Conservation (phyloP, 1,284 basidiomycete genomes). For the Inonotus hispidus region DNA sequence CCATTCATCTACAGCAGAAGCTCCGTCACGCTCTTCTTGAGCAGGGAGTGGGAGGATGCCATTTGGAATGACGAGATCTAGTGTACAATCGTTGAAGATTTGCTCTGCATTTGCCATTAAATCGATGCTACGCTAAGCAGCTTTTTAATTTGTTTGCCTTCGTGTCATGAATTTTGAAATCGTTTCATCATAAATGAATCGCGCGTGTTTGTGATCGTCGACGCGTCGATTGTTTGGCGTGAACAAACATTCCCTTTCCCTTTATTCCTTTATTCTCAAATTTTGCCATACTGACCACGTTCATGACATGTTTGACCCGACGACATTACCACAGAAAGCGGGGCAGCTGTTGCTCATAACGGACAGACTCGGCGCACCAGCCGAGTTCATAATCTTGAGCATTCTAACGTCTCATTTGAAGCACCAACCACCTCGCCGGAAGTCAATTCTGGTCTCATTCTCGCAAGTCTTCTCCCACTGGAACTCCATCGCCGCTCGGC, state of each 20-base stretch:
- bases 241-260: background rate
- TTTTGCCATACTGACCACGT: no score
- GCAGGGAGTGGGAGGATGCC: slow-evolving; percentile 57
- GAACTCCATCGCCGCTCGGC: slow-evolving; percentile 56
- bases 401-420: slow-evolving; percentile 48
- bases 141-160: background rate
- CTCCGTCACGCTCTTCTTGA: slow-evolving; percentile 19
- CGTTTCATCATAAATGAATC: no score
- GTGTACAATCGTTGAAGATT: slow-evolving; percentile 55
- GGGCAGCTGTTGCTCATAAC: slow-evolving; percentile 53
- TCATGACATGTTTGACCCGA: slow-evolving; percentile 16
- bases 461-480: slow-evolving; percentile 52
- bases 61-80: slow-evolving; percentile 65
- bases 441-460: slow-evolving; percentile 49
- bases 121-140: background rate
- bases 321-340: slow-evolving; percentile 20
- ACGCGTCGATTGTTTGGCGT: slow-evolving; percentile 2
- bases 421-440: slow-evolving; percentile 31
- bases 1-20: slow-evolving; percentile 8
- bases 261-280: background rate
- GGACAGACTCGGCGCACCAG: slow-evolving; percentile 60
- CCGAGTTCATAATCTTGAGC: slow-evolving; percentile 59
- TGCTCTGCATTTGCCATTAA: slow-evolving; percentile 38
- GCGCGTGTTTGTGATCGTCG: background rate
- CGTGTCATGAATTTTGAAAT: no score